phyloP scores from a whole-genome alignment of 345 rosid species.

The Brassica juncea region DNA sequence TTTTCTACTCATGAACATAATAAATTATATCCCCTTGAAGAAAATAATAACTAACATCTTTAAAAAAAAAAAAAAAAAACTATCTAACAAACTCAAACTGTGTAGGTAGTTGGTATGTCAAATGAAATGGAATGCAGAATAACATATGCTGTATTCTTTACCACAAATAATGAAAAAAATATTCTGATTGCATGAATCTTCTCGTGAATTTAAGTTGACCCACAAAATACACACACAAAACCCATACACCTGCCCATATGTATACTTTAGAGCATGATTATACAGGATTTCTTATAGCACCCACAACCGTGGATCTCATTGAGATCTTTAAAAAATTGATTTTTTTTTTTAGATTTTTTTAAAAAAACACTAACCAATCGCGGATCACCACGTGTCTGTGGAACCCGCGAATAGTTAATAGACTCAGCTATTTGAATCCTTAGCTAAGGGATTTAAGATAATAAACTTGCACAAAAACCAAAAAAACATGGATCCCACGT shows the following conservation, averaged over 20 bases:
- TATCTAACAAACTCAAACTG: not conserved
- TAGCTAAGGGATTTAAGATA: too few species aligned
- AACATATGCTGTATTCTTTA: not conserved
- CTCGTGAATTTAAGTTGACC: constrained; percentile 31
- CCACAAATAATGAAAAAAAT: not conserved
- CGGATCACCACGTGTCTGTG: too few species aligned
- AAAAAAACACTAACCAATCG: too few species aligned
- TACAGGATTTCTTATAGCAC: too few species aligned
- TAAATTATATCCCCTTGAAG: not conserved
- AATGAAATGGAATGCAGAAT: not conserved
- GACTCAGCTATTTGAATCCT: too few species aligned
- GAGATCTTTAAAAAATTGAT: too few species aligned
- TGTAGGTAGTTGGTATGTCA: not conserved
- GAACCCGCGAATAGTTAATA: too few species aligned
- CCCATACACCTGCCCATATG: constrained; percentile 34
- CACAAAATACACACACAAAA: constrained; percentile 26
- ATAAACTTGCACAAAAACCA: too few species aligned
- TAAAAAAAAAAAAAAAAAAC: not conserved
- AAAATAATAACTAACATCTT: not conserved
- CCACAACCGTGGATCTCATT: too few species aligned
- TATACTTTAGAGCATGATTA: not conserved
- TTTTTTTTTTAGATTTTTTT: too few species aligned
- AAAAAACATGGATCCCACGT: too few species aligned
- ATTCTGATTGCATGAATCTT: constrained; percentile 20
- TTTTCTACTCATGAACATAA: not conserved